phyloP scores from a whole-genome alignment of 176 grass and related monocot genomes.

The Juncus inflexus region DNA sequence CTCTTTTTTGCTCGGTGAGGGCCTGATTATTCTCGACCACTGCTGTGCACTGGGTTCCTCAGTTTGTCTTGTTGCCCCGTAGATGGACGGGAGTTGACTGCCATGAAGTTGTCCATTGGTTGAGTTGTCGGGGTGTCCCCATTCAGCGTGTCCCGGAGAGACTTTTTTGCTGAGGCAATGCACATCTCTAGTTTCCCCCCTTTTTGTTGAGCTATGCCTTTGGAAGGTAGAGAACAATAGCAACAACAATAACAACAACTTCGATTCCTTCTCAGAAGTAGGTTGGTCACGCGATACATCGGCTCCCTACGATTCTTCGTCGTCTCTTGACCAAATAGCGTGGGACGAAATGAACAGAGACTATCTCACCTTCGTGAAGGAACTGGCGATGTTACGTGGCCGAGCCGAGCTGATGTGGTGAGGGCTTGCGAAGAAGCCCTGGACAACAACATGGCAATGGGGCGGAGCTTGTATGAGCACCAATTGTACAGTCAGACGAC shows the following conservation, averaged over 20 bases:
- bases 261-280: constrained; percentile 81
- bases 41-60: no score
- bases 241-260: constrained; percentile 45
- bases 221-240: background rate
- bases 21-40: no score
- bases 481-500: constrained; percentile 72
- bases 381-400: constrained; percentile 62
- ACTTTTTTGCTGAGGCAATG: no score
- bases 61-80: no score
- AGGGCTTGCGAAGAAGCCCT: constrained; percentile 77
- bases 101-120: no score
- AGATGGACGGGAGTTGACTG: no score
- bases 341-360: constrained; percentile 89
- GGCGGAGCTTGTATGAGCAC: constrained; percentile 67
- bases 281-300: constrained; percentile 91
- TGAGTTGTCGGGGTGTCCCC: no score
- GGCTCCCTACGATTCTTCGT: constrained; percentile 43
- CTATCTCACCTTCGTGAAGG: constrained; percentile 94
- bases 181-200: no score
- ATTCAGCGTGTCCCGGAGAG: no score
- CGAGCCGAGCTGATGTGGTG: constrained; percentile 60
- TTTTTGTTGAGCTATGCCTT: no score
- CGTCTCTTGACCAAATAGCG: constrained; percentile 20
- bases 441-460: constrained; percentile 91
- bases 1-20: no score